Conservation (phyloP, 2,329 filamentous ascomycete genomes). For the Xylariales sp. region DNA sequence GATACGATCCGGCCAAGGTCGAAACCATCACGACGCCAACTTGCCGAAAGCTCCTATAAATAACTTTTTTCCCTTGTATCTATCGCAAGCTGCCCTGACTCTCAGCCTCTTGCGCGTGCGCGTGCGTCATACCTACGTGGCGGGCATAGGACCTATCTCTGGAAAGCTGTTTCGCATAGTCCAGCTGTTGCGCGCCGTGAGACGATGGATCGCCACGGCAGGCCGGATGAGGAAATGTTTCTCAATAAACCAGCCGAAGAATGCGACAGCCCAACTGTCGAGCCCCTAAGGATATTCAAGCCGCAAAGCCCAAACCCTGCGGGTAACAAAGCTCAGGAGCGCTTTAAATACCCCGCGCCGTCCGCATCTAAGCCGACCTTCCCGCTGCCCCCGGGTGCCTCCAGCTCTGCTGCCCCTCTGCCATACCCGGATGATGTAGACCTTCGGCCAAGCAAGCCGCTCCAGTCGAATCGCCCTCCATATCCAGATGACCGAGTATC, state of each 20-base stretch:
- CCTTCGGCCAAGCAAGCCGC: constrained; percentile 36
- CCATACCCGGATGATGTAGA: constrained; percentile 73
- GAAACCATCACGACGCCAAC: constrained; percentile 9
- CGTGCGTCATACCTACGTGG: constrained; percentile 18
- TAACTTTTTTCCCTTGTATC: constrained; percentile 15
- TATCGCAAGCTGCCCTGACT: too few species aligned
- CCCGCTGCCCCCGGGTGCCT: constrained; percentile 62
- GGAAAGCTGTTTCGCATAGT: constrained; percentile 9
- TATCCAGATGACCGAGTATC: constrained; percentile 38
- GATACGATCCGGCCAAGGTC: constrained; percentile 13
- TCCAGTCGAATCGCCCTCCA: constrained; percentile 32
- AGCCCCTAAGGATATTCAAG: constrained; percentile 82
- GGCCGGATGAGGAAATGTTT: constrained; percentile 81
- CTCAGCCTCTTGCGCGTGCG: constrained; percentile 1
- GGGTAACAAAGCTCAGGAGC: constrained; percentile 28
- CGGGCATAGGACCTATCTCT: constrained; percentile 8
- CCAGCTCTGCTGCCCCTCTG: constrained; percentile 62
- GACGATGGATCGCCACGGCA: constrained; percentile 55
- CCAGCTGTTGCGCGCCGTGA: constrained; percentile 20
- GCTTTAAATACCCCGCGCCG: constrained; percentile 49
- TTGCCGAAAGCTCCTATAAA: constrained; percentile 18
- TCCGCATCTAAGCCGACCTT: constrained; percentile 52
- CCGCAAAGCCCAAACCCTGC: constrained; percentile 60
- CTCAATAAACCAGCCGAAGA: constrained; percentile 55
- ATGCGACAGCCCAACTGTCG: constrained; percentile 71